Evolutionary conservation across 371 early-diverging fungal genomes (phyloP).

Genomic region (Mucor indicus): DNA sequence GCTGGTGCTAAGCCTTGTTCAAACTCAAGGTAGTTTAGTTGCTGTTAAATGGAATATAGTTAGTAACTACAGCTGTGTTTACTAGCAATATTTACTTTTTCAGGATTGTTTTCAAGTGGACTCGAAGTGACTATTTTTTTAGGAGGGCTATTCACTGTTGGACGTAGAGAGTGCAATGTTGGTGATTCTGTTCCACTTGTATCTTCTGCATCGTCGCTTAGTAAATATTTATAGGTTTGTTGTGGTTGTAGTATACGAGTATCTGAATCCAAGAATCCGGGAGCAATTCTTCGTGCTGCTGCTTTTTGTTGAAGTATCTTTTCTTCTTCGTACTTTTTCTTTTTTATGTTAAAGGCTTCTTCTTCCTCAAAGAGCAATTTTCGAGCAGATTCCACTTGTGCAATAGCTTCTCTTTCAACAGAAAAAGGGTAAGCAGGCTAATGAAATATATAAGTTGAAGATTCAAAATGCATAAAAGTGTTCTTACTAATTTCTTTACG

Average conservation of each 20-base stretch:
- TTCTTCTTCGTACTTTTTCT: slow-evolving; percentile 29
- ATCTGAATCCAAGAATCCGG: slow-evolving; percentile 57
- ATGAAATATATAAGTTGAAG: not conserved
- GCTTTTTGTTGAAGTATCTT: slow-evolving; percentile 38
- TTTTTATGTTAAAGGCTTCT: slow-evolving; percentile 10
- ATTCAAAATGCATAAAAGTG: not conserved
- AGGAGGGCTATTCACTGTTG: not conserved
- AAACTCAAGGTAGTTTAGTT: slow-evolving; percentile 62
- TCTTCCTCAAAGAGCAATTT: slow-evolving; percentile 18
- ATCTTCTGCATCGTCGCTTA: not conserved
- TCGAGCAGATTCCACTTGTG: slow-evolving; percentile 26
- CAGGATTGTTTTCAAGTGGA: not conserved
- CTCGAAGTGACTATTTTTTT: not conserved
- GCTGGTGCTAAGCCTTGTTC: slow-evolving; percentile 70
- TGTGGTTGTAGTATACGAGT: slow-evolving; percentile 48
- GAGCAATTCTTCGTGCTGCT: slow-evolving; percentile 56
- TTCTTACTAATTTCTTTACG: slow-evolving; percentile 29
- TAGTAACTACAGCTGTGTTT: not conserved
- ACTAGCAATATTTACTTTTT: slow-evolving; percentile 1
- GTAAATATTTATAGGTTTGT: slow-evolving; percentile 25
- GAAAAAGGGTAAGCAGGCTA: slow-evolving; percentile 37
- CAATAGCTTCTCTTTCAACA: slow-evolving; percentile 40
- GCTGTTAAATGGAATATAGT: not conserved
- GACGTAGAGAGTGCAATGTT: not conserved
- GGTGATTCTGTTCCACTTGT: slow-evolving; percentile 5